Evolutionary conservation across 257 asterid genomes (phyloP).

Genomic region (Lantana camara): DNA sequence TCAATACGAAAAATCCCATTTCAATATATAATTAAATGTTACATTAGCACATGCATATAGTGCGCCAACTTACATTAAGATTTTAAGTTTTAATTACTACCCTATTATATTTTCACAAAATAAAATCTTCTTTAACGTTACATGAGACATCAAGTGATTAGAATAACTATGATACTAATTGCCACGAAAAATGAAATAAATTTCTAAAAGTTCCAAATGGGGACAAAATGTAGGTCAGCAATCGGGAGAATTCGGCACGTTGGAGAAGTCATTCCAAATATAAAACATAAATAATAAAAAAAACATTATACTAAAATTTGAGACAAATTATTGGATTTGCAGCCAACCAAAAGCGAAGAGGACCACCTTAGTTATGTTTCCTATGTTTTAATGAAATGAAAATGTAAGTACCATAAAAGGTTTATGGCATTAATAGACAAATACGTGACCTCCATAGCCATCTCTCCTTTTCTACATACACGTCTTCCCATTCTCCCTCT

Average conservation of each 20-base stretch:
- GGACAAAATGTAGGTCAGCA: slow-evolving; percentile 28
- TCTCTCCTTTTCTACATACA: slow-evolving; percentile 24
- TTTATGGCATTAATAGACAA: no score
- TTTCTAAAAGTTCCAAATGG: neutral
- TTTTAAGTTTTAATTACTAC: no score
- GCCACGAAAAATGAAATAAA: no score
- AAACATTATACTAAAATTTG: neutral
- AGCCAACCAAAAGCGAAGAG: slow-evolving; percentile 23
- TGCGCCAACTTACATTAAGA: no score
- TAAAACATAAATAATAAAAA: slow-evolving; percentile 9
- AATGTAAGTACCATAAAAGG: slow-evolving; percentile 8
- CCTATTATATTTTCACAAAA: no score
- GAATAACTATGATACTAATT: no score
- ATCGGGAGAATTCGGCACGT: slow-evolving; percentile 13
- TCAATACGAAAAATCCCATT: no score
- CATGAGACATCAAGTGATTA: no score
- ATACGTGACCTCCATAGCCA: slow-evolving; percentile 51
- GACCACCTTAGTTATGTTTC: neutral
- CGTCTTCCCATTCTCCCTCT: slow-evolving; percentile 28
- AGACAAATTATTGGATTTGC: slow-evolving; percentile 19
- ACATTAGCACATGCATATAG: no score
- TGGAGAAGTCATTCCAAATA: no score
- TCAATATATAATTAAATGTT: no score
- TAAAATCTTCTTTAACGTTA: no score
- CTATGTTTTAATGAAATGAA: neutral